phyloP scores from a whole-genome alignment of 441 rosid species.

The Melastoma candidum region DNA sequence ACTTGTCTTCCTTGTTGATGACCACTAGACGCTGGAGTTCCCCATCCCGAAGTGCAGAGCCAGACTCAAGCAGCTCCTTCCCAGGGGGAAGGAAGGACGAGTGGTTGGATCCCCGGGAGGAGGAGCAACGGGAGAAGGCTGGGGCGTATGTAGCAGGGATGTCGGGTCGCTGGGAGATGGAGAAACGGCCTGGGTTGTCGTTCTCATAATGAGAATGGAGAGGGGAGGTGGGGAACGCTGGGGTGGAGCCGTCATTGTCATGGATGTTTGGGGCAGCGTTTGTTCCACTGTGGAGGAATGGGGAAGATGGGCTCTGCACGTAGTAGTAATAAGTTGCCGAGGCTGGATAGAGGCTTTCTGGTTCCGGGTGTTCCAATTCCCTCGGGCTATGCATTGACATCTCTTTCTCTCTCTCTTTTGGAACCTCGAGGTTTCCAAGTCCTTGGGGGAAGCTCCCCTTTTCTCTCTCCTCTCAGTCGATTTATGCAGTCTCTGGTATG shows the following conservation, averaged over 20 bases:
- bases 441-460: too few species aligned
- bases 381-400: too few species aligned
- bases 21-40: constrained; percentile 30
- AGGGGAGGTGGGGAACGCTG: constrained; percentile 14
- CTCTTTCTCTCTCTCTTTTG: too few species aligned
- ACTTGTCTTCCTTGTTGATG: constrained; percentile 16
- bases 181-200: background rate
- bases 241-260: constrained; percentile 1
- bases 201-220: constrained; percentile 29
- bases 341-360: too few species aligned
- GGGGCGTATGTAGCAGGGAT: constrained; percentile 19
- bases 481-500: too few species aligned
- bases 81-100: constrained; percentile 23
- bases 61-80: constrained; percentile 13
- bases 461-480: too few species aligned
- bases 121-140: constrained; percentile 29
- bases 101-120: constrained; percentile 46
- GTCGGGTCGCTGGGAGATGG: too few species aligned
- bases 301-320: constrained; percentile 67
- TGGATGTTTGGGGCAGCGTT: constrained; percentile 25
- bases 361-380: too few species aligned
- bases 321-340: constrained; percentile 23
- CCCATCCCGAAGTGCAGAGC: constrained; percentile 3
- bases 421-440: too few species aligned
- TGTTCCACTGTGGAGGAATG: constrained; percentile 29